phyloP scores from a whole-genome alignment of 345 rosid genomes.

The Cardamine occulta region DNA sequence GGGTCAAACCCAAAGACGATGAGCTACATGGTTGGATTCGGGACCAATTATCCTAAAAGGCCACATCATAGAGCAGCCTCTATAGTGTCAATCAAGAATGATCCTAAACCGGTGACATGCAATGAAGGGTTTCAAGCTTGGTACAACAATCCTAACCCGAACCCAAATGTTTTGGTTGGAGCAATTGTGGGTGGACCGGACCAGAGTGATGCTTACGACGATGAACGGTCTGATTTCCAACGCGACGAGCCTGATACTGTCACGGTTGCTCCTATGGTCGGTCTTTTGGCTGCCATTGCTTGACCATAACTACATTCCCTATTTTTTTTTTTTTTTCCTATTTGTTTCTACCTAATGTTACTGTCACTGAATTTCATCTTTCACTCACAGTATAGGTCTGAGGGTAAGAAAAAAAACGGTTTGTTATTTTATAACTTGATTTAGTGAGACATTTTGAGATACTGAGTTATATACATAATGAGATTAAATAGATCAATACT shows the following conservation, averaged over 20 bases:
- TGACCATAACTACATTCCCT: slow-evolving; percentile 6
- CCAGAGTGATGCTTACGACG: slow-evolving; percentile 54
- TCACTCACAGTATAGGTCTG: background rate
- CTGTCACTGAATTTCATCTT: background rate
- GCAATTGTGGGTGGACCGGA: slow-evolving; percentile 79
- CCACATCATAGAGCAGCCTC: slow-evolving; percentile 96
- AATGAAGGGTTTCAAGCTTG: slow-evolving; percentile 60
- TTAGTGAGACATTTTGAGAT: background rate
- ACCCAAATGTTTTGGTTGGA: slow-evolving; percentile 66
- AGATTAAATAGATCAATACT: too few species aligned
- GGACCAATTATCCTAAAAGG: slow-evolving; percentile 70
- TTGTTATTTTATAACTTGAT: background rate
- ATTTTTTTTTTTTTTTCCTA: background rate
- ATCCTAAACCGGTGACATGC: slow-evolving; percentile 68
- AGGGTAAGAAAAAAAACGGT: background rate
- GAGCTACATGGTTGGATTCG: slow-evolving; percentile 98
- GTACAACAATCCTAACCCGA: slow-evolving; percentile 46
- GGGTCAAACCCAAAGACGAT: slow-evolving; percentile 84
- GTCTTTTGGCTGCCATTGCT: slow-evolving; percentile 62
- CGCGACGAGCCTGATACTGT: slow-evolving; percentile 57
- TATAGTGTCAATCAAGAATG: slow-evolving; percentile 62
- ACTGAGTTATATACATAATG: background rate
- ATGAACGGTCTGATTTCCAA: slow-evolving; percentile 54
- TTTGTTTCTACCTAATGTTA: background rate
- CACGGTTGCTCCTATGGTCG: slow-evolving; percentile 64